These are phyloP conservation scores for Metarhizium sp. DNA, from an alignment of 2,329 filamentous ascomycete genomes.

Conservation along the genomic window DNA sequence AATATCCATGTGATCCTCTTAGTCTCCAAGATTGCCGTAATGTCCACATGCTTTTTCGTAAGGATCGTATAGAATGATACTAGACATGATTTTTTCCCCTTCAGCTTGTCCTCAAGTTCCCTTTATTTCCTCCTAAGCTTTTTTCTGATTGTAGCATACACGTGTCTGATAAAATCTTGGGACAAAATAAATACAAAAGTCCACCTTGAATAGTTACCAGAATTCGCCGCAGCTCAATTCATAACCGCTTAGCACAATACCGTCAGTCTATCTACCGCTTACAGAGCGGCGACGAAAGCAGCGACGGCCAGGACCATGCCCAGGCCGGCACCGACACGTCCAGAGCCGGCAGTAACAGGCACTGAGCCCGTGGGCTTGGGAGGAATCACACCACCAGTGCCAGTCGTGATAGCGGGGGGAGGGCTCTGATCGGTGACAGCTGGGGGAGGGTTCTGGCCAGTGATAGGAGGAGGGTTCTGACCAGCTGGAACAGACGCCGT, in stretches of 20 bases:
- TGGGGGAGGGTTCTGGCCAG: conserved; percentile 11
- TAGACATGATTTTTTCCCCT: conserved; percentile 3
- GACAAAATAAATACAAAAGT: background rate
- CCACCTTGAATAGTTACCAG: background rate
- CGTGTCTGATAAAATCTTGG: conserved; percentile 5
- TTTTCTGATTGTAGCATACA: conserved; percentile 2
- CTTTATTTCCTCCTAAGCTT: background rate
- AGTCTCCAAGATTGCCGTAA: conserved; percentile 14
- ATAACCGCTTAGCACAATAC: background rate
- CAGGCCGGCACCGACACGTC: conserved; percentile 32
- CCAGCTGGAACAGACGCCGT: conserved; percentile 3
- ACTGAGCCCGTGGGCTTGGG: conserved; percentile 21
- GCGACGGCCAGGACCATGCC: conserved; percentile 36
- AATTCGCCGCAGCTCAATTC: background rate
- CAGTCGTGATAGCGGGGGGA: conserved; percentile 16
- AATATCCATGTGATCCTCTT: conserved; percentile 14
- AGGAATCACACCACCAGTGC: conserved; percentile 25
- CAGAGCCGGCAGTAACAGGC: conserved; percentile 29
- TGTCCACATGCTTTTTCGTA: conserved; percentile 32
- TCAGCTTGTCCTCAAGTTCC: background rate
- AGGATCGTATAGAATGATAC: conserved; percentile 49
- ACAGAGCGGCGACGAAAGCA: conserved; percentile 36
- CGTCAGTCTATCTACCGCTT: conserved; percentile 16
- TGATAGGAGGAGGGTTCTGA: conserved; percentile 11
- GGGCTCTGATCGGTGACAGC: background rate